A percentile compares a stretch with the other conserved stretches of the same genome.
Evolutionary conservation across 345 rosid species (phyloP).

Genomic region (Sonneratia alba): DNA sequence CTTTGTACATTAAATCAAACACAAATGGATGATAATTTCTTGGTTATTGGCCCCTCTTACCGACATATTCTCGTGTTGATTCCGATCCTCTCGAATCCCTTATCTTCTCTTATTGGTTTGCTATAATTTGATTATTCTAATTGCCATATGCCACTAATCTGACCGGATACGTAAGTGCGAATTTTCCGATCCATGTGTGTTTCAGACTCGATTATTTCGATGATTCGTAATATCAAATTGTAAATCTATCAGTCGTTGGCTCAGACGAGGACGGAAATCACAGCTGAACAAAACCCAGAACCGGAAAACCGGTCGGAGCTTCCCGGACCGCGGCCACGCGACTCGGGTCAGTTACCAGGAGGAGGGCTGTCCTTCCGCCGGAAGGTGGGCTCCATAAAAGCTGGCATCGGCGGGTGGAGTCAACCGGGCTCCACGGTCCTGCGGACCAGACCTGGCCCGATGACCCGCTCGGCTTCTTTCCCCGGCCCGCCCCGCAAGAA

Average conservation of each 20-base stretch:
- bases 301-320: constrained; percentile 14
- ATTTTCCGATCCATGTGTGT: too few species aligned
- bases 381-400: constrained; percentile 16
- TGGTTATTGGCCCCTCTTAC: too few species aligned
- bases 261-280: neutral
- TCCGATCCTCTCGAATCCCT: too few species aligned
- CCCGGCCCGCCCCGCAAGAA: neutral
- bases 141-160: too few species aligned
- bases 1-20: neutral
- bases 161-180: too few species aligned
- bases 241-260: too few species aligned
- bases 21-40: too few species aligned
- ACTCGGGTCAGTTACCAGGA: constrained; percentile 9
- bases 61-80: too few species aligned
- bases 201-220: too few species aligned
- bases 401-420: constrained; percentile 7
- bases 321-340: constrained; percentile 6
- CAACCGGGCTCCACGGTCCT: constrained; percentile 24
- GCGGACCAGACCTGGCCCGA: constrained; percentile 2
- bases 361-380: constrained; percentile 1
- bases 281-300: constrained; percentile 12
- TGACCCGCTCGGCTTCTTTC: constrained; percentile 7
- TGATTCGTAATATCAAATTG: too few species aligned
- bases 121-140: too few species aligned
- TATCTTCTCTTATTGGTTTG: too few species aligned